Percentiles rank a stretch among this genome's conserved stretches.
phyloP scores from a whole-genome alignment of 306 rosid genomes.

The Vachellia collinsii region DNA sequence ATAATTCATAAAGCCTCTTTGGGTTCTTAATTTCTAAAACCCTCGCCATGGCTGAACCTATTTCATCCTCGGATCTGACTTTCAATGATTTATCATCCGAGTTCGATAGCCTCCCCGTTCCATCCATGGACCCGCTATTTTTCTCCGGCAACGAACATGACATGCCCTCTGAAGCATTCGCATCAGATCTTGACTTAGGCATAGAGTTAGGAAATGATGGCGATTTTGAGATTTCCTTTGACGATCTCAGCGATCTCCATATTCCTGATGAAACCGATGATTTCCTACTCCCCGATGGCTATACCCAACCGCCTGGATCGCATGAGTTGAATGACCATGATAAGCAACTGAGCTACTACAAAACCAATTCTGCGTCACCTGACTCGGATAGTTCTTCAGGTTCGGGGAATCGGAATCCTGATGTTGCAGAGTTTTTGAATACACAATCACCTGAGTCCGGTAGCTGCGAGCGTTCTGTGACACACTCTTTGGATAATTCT shows the following conservation, averaged over 20 bases:
- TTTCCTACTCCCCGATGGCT: constrained; percentile 51
- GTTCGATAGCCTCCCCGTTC: constrained; percentile 56
- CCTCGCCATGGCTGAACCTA: constrained; percentile 51
- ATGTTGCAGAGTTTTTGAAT: constrained; percentile 53
- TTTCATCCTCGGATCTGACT: constrained; percentile 28
- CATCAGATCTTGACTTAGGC: constrained; percentile 58
- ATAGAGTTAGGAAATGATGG: constrained; percentile 35
- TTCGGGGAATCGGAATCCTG: constrained; percentile 10
- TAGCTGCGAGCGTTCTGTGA: constrained; percentile 15
- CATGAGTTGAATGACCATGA: neutral
- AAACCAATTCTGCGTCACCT: constrained; percentile 37
- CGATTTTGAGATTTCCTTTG: constrained; percentile 72
- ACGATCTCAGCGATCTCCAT: constrained; percentile 58
- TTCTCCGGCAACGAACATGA: constrained; percentile 34
- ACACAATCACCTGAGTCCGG: constrained; percentile 23
- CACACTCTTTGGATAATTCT: constrained; percentile 26
- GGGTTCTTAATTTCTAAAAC: neutral
- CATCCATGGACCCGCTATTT: constrained; percentile 65
- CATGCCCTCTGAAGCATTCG: constrained; percentile 37
- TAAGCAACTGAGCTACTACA: neutral
- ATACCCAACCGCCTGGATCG: neutral
- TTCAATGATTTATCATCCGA: constrained; percentile 43
- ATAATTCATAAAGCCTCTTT: neutral
- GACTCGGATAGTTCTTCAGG: constrained; percentile 40
- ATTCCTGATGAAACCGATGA: constrained; percentile 68